Evolutionary conservation across 371 early-diverging fungal genomes (phyloP), one percentile per base, ranked within the genome.

Genomic region (Capillidium rhysosporum): DNA sequence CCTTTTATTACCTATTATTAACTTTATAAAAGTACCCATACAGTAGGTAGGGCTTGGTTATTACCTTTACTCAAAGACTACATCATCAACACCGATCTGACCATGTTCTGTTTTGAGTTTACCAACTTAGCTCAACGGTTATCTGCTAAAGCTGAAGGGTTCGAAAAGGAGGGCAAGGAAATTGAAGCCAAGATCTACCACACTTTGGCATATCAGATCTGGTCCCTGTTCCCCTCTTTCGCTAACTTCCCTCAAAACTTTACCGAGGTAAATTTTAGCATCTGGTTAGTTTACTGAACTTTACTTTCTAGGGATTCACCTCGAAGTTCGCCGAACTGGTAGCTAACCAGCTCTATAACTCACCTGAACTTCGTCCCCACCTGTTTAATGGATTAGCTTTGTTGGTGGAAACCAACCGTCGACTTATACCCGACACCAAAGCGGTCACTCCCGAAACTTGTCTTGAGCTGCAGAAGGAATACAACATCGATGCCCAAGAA

Each of bases 141-240:
- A 23, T 67, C 72, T n/a, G 67, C 71, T 24, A 80, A 78, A 59
- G 72, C 75, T 23, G 71, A 71, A 26, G 68, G 62, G 23, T 81
- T 82, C 55, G 66, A 70, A 47, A 67, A 69, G 25, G 68, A 77
- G 45, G 80, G 76, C 41, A 67, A 76, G 21, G 76, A 68, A 25
- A 70, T 86, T 57, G 86, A 89, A 71, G 82, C 87, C 56, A 94
- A 95, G 67, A 76, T 96, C 39, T 90, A 84, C 61, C 83, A 82
- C 51, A 89, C 93, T 0, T 66, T 96, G 40, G 76, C 73, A 24
- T 72, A 79, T 29, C 97, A 96, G 67, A 75, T 91, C 41, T 95
- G 94, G 89, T 76, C 79, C 26, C 65, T 92, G 46, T 71, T 89
- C 25, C 87, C 87, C 14, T 85, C 83, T 10, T 82, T 92, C 60